Evolutionary conservation across 345 rosid species (phyloP).

Genomic region (Arabidopsis arenosa): DNA sequence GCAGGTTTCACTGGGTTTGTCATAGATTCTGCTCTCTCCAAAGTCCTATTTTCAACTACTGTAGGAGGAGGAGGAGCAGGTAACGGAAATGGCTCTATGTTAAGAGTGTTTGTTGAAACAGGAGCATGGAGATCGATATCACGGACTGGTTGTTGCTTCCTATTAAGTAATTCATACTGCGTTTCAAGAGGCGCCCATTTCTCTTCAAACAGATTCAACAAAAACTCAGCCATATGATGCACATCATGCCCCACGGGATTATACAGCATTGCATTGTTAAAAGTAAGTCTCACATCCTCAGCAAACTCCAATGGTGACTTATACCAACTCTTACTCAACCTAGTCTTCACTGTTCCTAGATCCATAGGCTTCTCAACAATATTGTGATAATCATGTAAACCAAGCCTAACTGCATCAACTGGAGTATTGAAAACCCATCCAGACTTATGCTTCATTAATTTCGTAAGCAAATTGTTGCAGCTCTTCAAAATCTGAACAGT

Average conservation of each 20-base stretch:
- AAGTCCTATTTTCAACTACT: slow-evolving; percentile 37
- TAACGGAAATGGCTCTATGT: slow-evolving; percentile 34
- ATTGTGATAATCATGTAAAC: slow-evolving; percentile 72
- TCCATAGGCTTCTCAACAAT: slow-evolving; percentile 92
- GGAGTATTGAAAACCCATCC: slow-evolving; percentile 90
- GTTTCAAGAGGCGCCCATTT: slow-evolving; percentile 60
- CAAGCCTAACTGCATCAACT: slow-evolving; percentile 76
- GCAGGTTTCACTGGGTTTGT: slow-evolving; percentile 48
- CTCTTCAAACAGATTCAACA: slow-evolving; percentile 70
- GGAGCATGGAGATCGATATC: slow-evolving; percentile 30
- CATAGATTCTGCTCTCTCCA: slow-evolving; percentile 59
- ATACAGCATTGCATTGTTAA: slow-evolving; percentile 80
- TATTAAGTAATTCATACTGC: slow-evolving; percentile 44
- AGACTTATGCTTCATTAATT: slow-evolving; percentile 80
- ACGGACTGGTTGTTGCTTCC: slow-evolving; percentile 41
- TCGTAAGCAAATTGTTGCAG: slow-evolving; percentile 65
- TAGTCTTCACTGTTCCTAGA: slow-evolving; percentile 81
- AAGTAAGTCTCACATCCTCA: slow-evolving; percentile 84
- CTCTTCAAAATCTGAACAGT: slow-evolving; percentile 55
- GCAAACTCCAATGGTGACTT: slow-evolving; percentile 77
- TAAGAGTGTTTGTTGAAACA: slow-evolving; percentile 30
- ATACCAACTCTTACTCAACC: slow-evolving; percentile 67
- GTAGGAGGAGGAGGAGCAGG: slow-evolving; percentile 34
- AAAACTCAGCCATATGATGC: slow-evolving; percentile 69
- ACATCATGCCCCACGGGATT: slow-evolving; percentile 89